Conservation (phyloP, 805 yeast species). For the Blastobotrys peoriensis region DNA sequence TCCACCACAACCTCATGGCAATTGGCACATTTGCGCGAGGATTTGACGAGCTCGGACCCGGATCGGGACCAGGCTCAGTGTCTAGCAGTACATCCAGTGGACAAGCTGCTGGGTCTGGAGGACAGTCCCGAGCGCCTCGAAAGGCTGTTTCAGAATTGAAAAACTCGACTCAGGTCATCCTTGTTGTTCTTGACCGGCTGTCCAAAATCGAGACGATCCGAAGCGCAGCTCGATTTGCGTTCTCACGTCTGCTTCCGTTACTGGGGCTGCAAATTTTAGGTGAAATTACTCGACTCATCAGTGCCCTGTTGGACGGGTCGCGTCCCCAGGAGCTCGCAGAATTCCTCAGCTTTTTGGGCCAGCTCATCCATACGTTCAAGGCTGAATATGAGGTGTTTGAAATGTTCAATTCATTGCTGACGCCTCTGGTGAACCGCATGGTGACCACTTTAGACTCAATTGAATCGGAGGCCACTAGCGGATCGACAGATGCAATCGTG, state of each 20-base stretch:
- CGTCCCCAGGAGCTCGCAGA: conserved; percentile 67
- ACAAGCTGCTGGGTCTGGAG: conserved; percentile 26
- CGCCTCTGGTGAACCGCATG: conserved; percentile 68
- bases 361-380: conserved; percentile 72
- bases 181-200: conserved; percentile 76
- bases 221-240: conserved; percentile 80
- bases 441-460: conserved; percentile 43
- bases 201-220: conserved; percentile 62
- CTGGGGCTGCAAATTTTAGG: conserved; percentile 47
- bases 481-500: conserved; percentile 54
- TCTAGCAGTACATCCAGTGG: conserved; percentile 2
- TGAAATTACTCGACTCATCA: conserved; percentile 64
- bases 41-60: conserved; percentile 30
- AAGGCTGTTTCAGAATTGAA: conserved; percentile 43
- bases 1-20: conserved; percentile 83
- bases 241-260: conserved; percentile 79
- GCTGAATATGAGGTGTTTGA: conserved; percentile 62
- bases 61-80: not conserved
- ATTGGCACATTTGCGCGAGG: conserved; percentile 89
- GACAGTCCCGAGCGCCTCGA: conserved; percentile 19
- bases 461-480: conserved; percentile 35
- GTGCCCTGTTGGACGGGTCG: conserved; percentile 55
- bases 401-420: conserved; percentile 62
- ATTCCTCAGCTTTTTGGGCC: conserved; percentile 80
- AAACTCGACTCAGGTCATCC: conserved; percentile 72